phyloP scores from a whole-genome alignment of 2,329 filamentous ascomycete genomes.

The Aspergillus neoniger region DNA sequence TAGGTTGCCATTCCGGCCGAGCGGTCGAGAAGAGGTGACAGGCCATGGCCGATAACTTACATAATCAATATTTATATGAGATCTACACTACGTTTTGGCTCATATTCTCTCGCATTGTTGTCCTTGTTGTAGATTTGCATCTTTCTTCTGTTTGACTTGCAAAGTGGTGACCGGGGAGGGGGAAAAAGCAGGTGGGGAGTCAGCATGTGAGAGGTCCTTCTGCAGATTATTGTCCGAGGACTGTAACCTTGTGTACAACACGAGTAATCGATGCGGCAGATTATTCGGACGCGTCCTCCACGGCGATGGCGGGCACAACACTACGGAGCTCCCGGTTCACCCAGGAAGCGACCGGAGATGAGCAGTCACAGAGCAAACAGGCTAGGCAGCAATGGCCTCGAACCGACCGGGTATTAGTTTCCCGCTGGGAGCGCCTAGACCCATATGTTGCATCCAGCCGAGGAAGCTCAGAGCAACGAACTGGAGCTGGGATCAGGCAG shows the following conservation, averaged over 20 bases:
- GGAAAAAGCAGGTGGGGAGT: not conserved
- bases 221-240: not conserved
- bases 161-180: not conserved
- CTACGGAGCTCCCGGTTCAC: not conserved
- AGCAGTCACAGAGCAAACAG: not conserved
- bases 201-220: not conserved
- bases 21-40: not conserved
- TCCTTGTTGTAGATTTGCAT: not conserved
- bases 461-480: not conserved
- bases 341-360: not conserved
- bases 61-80: not conserved
- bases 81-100: not conserved
- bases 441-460: not conserved
- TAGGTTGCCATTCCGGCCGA: not conserved
- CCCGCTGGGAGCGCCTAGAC: not conserved
- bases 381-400: not conserved
- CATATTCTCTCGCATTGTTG: not conserved
- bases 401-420: not conserved
- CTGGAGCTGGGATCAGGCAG: not conserved
- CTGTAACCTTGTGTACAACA: not conserved
- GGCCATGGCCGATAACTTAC: not conserved
- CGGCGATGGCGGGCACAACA: not conserved
- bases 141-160: not conserved
- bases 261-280: not conserved
- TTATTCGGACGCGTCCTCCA: not conserved